Evolutionary conservation across 441 rosid species (phyloP).

Genomic region (Brassica balearica): DNA sequence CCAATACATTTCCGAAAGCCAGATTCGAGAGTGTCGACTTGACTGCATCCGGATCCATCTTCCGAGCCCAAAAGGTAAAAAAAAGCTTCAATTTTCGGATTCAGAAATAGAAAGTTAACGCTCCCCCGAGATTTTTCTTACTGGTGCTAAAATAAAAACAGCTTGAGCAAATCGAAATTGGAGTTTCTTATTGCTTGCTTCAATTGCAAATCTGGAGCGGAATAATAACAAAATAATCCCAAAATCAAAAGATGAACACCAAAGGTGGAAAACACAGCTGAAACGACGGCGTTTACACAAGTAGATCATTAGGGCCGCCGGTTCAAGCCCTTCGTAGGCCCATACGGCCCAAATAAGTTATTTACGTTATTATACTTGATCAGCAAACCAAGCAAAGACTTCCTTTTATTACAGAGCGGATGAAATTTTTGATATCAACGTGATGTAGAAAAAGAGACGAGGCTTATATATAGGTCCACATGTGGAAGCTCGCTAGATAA

Average conservation of each 20-base stretch:
- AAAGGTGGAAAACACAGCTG: background rate
- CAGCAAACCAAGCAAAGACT: background rate
- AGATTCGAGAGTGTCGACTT: conserved; percentile 85
- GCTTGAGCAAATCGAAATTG: conserved; percentile 26
- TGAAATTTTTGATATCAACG: too few relatives aligned
- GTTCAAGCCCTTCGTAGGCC: background rate
- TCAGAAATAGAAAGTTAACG: background rate
- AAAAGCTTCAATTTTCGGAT: conserved; percentile 12
- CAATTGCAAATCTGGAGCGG: conserved; percentile 42
- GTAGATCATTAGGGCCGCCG: background rate
- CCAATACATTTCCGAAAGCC: conserved; percentile 92
- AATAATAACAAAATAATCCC: background rate
- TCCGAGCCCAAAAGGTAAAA: conserved; percentile 9
- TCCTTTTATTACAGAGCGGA: too few relatives aligned
- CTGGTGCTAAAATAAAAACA: background rate
- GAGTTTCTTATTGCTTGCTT: background rate
- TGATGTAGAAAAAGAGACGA: background rate
- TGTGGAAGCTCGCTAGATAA: too few relatives aligned
- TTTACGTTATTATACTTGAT: background rate
- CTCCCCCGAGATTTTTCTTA: conserved; percentile 17
- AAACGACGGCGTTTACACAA: background rate
- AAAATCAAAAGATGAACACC: conserved; percentile 23
- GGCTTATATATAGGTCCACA: too few relatives aligned
- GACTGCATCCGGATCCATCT: conserved; percentile 89
- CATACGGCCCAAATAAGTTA: conserved; percentile 16